phyloP scores from a whole-genome alignment of 371 early-diverging fungal genomes.

The Parasitella parasitica region DNA sequence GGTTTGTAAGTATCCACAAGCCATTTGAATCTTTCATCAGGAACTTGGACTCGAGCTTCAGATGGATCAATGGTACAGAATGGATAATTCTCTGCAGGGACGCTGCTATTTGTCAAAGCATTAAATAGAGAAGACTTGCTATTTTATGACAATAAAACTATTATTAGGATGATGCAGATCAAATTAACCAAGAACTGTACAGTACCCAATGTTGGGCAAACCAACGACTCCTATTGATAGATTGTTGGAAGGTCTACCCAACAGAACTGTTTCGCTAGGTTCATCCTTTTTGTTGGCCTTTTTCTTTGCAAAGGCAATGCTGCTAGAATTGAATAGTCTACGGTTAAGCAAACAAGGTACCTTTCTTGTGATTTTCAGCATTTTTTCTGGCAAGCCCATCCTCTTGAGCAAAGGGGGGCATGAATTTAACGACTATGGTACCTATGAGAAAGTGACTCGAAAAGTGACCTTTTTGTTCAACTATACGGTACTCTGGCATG shows the following conservation, averaged over 20 bases:
- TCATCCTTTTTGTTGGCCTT: constrained; percentile 9
- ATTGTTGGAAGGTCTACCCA: constrained; percentile 76
- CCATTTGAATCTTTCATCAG: constrained; percentile 80
- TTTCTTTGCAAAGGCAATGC: constrained; percentile 14
- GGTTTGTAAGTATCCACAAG: constrained; percentile 73
- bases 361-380: not conserved
- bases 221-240: constrained; percentile 95
- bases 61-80: constrained; percentile 81
- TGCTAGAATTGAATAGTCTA: not conserved
- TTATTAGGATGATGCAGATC: no score
- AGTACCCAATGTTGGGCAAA: constrained; percentile 92
- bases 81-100: constrained; percentile 80
- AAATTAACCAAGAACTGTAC: no score
- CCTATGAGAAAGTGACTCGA: not conserved
- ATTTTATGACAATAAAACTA: not conserved
- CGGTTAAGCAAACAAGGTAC: not conserved
- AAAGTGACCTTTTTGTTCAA: not conserved
- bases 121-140: constrained; percentile 93
- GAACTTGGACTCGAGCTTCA: constrained; percentile 80
- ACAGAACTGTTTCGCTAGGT: constrained; percentile 37
- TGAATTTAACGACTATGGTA: not conserved
- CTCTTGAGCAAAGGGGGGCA: not conserved
- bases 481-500: no score
- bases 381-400: no score
- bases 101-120: constrained; percentile 79